Base-by-base conservation (phyloP, 2,329 filamentous ascomycete genomes). In the Monosporascus cannonballus region DNA sequence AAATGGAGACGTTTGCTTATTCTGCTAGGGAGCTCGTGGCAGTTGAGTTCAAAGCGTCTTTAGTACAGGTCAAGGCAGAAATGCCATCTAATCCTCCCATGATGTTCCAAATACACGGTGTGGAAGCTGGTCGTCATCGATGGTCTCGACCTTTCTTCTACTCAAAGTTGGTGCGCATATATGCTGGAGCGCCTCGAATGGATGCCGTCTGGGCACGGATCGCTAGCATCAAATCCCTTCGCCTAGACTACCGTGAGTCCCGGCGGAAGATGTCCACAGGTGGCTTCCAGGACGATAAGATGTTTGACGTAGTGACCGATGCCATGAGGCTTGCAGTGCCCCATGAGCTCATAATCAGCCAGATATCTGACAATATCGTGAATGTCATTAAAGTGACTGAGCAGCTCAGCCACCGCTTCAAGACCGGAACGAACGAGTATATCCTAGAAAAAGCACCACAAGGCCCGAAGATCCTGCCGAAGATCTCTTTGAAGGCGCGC, bases 371-470 rank as follows among this genome's bases (percentile, higher is more conserved):
- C 72, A 99, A 97, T 63, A 76, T 95, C 49, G 83, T 89, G 61
- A 99, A 96, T 62, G 85, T 89, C 1, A 73, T 89, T 59, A 99
- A 99, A 70, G 88, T 92, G 2, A 83, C 87, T 17, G 81, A 93
- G 65, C 94, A 99, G 64, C 79, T 99, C n/a, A 89, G 95, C 58
- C 90, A 97, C 70, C 86, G 93, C 11, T 96, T 97, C 75, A 84
- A 83, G 67, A 96, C 90, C 0, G 88, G 89, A 0, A 90, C 86
- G 1, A 89, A 93, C 60, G 90, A 96, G 56, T 96, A 96, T 66
- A 86, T 96, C 37, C 76, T 96, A 3, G 85, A 88, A 17, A 96
- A 96, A 70, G 80, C 81, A 9, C 90, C 94, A 0, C 90, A 96
- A 69, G 86, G 80, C 0, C 90, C 95, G 0, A 97, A 95, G 67